These are phyloP conservation scores for Coemansia sp. DNA, from an alignment of 192 early-diverging fungal species.

Conservation along the genomic window DNA sequence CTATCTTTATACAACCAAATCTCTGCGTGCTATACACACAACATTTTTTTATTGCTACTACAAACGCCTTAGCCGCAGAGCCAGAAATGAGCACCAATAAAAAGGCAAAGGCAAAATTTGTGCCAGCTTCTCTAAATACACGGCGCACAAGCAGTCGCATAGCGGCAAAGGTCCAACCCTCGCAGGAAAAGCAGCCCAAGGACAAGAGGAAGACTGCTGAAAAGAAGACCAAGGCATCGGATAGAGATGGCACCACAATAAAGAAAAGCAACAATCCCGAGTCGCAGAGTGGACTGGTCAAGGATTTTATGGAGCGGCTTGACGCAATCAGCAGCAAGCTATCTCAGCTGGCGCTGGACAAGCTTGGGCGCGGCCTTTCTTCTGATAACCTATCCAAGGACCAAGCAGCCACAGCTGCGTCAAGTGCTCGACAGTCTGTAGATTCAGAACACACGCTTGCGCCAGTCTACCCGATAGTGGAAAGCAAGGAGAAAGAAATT, in stretches of 20 bases:
- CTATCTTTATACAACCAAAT: neutral
- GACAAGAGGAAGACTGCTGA: neutral
- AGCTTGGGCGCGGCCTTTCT: neutral
- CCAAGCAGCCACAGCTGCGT: neutral
- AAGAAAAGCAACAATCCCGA: neutral
- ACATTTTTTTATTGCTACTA: too few species aligned
- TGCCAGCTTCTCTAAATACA: conserved; percentile 4
- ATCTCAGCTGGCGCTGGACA: conserved; percentile 7
- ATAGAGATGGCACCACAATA: neutral
- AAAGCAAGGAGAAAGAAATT: conserved; percentile 21
- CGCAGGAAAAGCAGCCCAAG: neutral
- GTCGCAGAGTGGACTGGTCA: neutral
- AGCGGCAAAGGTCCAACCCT: conserved; percentile 13
- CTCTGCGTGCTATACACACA: too few species aligned
- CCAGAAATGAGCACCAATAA: neutral
- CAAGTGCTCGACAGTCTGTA: neutral
- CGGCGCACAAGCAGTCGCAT: conserved; percentile 25
- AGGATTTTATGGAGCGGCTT: conserved; percentile 16
- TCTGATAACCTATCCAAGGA: neutral
- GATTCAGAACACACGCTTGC: conserved; percentile 21
- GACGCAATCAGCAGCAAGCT: conserved; percentile 22
- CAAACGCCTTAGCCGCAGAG: too few species aligned
- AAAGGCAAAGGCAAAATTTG: conserved; percentile 2
- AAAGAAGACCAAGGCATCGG: neutral
- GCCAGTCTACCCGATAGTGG: conserved; percentile 1